These are phyloP conservation scores for Ophidiomyces ophidiicola DNA, from an alignment of 2,329 filamentous ascomycete species.

Conservation along the genomic window DNA sequence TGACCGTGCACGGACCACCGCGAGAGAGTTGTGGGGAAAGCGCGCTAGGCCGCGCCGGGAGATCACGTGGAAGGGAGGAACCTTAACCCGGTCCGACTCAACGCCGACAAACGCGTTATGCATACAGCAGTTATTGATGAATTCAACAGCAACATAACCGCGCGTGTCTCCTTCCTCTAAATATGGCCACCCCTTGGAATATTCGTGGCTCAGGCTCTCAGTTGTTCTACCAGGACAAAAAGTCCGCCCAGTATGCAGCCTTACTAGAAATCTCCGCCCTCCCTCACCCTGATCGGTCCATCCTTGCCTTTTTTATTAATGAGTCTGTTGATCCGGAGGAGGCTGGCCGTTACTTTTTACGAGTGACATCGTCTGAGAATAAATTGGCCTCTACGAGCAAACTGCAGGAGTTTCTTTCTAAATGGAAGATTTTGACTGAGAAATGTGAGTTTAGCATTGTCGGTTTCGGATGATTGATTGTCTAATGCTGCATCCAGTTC, in stretches of 20 bases:
- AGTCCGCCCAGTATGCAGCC: constrained; percentile 14
- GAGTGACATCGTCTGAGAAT: not conserved
- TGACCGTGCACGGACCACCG: constrained; percentile 5
- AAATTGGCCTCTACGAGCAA: not conserved
- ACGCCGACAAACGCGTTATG: not conserved
- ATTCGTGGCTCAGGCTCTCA: constrained; percentile 16
- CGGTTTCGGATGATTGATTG: not conserved
- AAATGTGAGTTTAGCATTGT: constrained; percentile 13
- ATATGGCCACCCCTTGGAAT: constrained; percentile 13
- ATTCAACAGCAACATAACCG: too few species aligned
- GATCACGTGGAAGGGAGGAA: constrained; percentile 2
- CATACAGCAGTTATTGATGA: too few species aligned
- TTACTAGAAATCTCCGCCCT: constrained; percentile 14
- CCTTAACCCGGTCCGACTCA: not conserved
- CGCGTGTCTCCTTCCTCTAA: not conserved
- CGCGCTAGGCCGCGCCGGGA: constrained; percentile 2
- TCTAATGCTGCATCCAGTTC: constrained; percentile 9
- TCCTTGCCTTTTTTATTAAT: constrained; percentile 14
- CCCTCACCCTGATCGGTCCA: constrained; percentile 16
- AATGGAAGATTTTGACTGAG: constrained; percentile 14
- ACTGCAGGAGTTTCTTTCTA: constrained; percentile 8
- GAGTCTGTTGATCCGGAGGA: constrained; percentile 13
- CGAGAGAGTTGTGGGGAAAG: constrained; percentile 3
- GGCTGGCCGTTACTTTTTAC: constrained; percentile 15
- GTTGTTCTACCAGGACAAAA: constrained; percentile 15